These are phyloP conservation scores for Uromyces viciae-fabae DNA, from an alignment of 1,284 basidiomycete genomes.

Conservation along the genomic window DNA sequence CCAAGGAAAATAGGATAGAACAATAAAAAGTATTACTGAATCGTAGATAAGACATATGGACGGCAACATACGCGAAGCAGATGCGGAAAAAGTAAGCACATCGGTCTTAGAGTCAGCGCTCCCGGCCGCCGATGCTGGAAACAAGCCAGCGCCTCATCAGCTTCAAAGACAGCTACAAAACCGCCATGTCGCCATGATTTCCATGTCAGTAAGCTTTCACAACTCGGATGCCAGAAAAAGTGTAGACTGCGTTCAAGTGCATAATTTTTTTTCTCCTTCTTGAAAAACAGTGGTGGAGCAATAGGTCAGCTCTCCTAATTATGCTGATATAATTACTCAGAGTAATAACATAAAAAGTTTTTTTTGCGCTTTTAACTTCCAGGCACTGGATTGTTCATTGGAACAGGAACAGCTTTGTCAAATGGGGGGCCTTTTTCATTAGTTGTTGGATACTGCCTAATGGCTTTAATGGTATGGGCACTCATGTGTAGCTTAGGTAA, in stretches of 20 bases:
- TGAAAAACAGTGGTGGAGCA: slow-evolving; percentile 25
- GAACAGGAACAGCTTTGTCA: slow-evolving; percentile 39
- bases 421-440: slow-evolving; percentile 32
- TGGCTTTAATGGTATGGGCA: slow-evolving; percentile 36
- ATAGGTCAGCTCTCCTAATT: slow-evolving; percentile 30
- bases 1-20: no score
- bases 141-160: not conserved
- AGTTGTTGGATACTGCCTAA: slow-evolving; percentile 29
- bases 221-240: not conserved
- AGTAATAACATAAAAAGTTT: not conserved
- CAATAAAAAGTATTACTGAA: no score
- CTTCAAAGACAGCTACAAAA: slow-evolving; percentile 44
- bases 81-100: not conserved
- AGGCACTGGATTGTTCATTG: slow-evolving; percentile 43
- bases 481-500: slow-evolving; percentile 45
- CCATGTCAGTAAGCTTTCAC: slow-evolving; percentile 30
- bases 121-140: not conserved
- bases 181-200: slow-evolving; percentile 45
- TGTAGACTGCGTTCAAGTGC: not conserved
- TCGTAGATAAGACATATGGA: no score
- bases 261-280: not conserved
- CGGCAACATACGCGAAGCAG: no score
- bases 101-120: not conserved
- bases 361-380: not conserved
- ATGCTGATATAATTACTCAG: not conserved